Conservation (phyloP, 176 grass and related monocot species). For the Melocanna baccifera region DNA sequence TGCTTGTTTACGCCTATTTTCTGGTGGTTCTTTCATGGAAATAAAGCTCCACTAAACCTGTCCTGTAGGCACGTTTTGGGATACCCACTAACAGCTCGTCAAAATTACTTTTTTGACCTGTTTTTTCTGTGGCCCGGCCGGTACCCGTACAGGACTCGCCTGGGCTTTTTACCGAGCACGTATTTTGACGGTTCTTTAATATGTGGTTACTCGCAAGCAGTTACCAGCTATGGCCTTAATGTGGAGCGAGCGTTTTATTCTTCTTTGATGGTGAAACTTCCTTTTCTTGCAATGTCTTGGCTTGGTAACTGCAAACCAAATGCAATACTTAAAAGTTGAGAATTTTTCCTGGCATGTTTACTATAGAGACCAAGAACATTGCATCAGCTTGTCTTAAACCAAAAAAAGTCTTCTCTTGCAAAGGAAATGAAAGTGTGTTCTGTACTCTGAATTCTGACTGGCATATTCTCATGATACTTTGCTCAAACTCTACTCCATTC, state of each 20-base stretch:
- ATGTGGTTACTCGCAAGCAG: background rate
- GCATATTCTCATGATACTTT: constrained; percentile 49
- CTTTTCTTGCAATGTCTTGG: background rate
- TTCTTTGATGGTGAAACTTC: constrained; percentile 9
- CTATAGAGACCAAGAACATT: background rate
- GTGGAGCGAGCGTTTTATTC: background rate
- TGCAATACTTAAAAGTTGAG: background rate
- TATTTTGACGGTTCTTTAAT: constrained; percentile 37
- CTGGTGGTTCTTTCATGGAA: background rate
- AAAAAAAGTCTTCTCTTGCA: background rate
- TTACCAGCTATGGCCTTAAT: background rate
- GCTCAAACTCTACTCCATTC: constrained; percentile 39
- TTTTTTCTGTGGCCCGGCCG: constrained; percentile 8
- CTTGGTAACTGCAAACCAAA: constrained; percentile 17
- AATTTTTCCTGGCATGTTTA: background rate
- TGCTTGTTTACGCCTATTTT: background rate
- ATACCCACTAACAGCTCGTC: constrained; percentile 5
- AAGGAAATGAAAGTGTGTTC: constrained; percentile 5
- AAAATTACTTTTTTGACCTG: constrained; percentile 28
- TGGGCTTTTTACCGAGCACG: constrained; percentile 12
- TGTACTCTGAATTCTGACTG: constrained; percentile 6
- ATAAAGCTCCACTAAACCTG: background rate
- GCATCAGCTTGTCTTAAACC: background rate
- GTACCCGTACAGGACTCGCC: constrained; percentile 12
- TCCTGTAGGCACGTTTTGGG: background rate